Base-by-base conservation (phyloP, 1,284 basidiomycete species). In the Cryptococcus neoformans region DNA sequence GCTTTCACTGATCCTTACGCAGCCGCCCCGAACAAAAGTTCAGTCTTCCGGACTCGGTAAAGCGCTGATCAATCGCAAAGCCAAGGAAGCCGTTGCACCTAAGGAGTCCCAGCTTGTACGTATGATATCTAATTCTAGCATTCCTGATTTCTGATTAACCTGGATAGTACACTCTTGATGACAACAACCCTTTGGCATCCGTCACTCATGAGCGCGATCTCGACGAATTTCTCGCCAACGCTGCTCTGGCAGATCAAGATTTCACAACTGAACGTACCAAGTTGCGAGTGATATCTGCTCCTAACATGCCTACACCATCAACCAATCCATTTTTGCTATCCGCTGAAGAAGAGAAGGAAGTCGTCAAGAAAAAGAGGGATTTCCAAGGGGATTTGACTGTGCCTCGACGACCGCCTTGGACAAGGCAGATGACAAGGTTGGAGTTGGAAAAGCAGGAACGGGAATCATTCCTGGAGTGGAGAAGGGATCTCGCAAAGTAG, bases 201-300 rank as follows among this genome's bases (percentile, higher is more conserved):
- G 87, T 99, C 42, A 99, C 96, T 0, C 95, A 99, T 77, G 93
- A 99, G 79, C 83, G 87, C 58, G 93, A 97, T 79, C 81, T 99
- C 35, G 95, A 98, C 67, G 93, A 95, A 76, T 99, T 99, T 75
- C 79, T 99, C 59, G 95, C 87, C 73, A 97, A 92, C 16, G 96
- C 96, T 3, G 89, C 92, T 63, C 81, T 99, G 51, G 96, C 96
- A 17, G 95, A 90, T 53, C 88, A 88, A 12, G 92, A 99, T 69
- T 99, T 99, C 72, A 93, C 92, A n/a, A 96, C 93, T 40, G 96
- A 98, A 75, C 85, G 92, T 53, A 83, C 92, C 56, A 98, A 94
- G 78, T 85, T 96, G 61, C 91, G 91, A 69, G 89, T 99, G 57
- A 87, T 99, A 55, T 86, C 87, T 58, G 83, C 85, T 49, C 80